Evolutionary conservation across 2,329 filamentous ascomycete species (phyloP).

Genomic region (Acrodontium crateriforme): DNA sequence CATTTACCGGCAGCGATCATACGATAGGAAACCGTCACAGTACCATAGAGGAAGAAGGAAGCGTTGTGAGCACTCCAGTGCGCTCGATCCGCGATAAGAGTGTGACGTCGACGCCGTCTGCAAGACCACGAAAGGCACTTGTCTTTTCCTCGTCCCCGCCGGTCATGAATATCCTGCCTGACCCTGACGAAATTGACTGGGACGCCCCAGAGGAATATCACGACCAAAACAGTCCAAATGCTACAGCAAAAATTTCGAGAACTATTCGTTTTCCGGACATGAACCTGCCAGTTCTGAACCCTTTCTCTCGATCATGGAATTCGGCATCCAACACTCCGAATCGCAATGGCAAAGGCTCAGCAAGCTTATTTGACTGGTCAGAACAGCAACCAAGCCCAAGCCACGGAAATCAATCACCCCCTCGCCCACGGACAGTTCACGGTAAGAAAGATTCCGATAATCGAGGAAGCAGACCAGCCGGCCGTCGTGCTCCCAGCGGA

Average conservation of each 20-base stretch:
- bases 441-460: conserved; percentile 59
- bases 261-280: too few relatives aligned
- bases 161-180: conserved; percentile 26
- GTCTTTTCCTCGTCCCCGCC: conserved; percentile 33
- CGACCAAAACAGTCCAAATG: background rate
- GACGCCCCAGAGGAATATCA: conserved; percentile 19
- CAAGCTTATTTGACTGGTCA: conserved; percentile 67
- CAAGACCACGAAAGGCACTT: conserved; percentile 15
- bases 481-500: conserved; percentile 53
- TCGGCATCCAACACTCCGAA: conserved; percentile 23
- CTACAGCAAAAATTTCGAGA: background rate
- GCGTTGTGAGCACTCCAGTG: conserved; percentile 32
- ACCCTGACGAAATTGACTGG: conserved; percentile 19
- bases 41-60: conserved; percentile 38
- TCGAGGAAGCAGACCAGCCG: conserved; percentile 53
- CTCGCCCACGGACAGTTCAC: conserved; percentile 60
- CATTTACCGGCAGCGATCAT: conserved; percentile 25
- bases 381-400: conserved; percentile 52
- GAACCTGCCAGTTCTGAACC: background rate
- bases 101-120: conserved; percentile 23
- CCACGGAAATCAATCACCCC: conserved; percentile 44
- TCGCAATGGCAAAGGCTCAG: conserved; percentile 23
- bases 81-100: conserved; percentile 26
- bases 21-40: conserved; percentile 26
- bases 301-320: conserved; percentile 6